These are phyloP conservation scores for Talaromyces funiculosus DNA, from an alignment of 2,329 filamentous ascomycete species.

Conservation along the genomic window DNA sequence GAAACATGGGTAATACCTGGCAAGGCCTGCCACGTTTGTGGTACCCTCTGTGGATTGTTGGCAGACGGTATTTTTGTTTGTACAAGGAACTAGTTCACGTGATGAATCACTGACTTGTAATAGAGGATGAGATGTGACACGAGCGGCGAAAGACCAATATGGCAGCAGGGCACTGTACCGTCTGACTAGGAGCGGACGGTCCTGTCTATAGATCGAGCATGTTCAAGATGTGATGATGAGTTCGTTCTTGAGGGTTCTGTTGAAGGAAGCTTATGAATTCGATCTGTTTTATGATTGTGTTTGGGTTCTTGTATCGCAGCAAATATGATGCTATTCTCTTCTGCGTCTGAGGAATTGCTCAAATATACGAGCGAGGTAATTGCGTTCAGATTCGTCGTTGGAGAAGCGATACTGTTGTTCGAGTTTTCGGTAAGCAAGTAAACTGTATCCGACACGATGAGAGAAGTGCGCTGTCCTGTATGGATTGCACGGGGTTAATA, in stretches of 20 bases:
- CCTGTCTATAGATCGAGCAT: neutral
- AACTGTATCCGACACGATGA: neutral
- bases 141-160: neutral
- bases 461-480: neutral
- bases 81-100: neutral
- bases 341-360: neutral
- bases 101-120: neutral
- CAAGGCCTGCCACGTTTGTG: constrained; percentile 13
- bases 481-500: neutral
- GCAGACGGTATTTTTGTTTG: constrained; percentile 1
- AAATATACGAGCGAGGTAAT: neutral
- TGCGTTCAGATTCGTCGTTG: neutral
- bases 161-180: neutral
- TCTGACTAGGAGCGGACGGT: too few species aligned
- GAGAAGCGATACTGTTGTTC: neutral
- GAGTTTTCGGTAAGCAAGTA: neutral
- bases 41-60: constrained; percentile 4
- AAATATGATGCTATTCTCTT: neutral
- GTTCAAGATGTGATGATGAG: neutral
- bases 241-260: neutral
- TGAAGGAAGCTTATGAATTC: neutral
- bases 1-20: constrained; percentile 16
- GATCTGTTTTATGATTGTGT: neutral
- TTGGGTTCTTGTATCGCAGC: neutral
- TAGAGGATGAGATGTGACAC: neutral